Base-by-base conservation (phyloP, 805 yeast genomes). In the Saccharomycopsis amapae region DNA sequence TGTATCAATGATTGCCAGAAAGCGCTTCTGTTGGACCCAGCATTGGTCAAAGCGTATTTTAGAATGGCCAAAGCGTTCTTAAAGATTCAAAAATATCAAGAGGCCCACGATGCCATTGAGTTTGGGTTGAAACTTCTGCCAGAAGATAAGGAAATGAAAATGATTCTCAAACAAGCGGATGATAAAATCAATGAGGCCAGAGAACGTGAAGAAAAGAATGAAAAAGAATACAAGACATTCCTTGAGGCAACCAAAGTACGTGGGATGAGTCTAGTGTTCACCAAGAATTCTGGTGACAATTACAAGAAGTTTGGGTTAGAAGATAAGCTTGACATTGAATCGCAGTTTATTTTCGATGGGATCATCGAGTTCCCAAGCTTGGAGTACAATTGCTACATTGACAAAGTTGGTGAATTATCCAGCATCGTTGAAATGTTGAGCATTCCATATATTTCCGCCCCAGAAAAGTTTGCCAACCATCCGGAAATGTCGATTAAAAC, bases 1-100 rank as follows among this genome's bases (percentile, higher is more conserved):
- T 85, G 95, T 58, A 81, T 93, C 53, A 84, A 82, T 52, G 97
- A 90, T 61, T 85, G 96, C 60, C 80, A 80, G 53, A 72, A 71
- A 41, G 87, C 86, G 4, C 64, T 93, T 51, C 59, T 66, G 40
- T 56, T 74, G 2, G 86, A 86, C 55, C 83, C 85, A 2, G 70
- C 67, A 49, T 86, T 82, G 57, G 68, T 81, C 40, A 93, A 93
- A 64, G 97, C 97, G 0, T 76, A 84, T 57, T 93, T 69, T 62
- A 71, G 97, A 54, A 79, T 94, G 40, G 90, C 86, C 0, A 82
- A 74, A 58, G 96, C 97, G 0, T 85, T 85, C 52, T 68, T 78
- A 45, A 73, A 75, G 0, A 69, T 93, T 4, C 83, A 75, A 23
- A 75, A 75, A 54, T 72, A 67, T 43, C 85, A 82, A 18, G 97